Base-by-base conservation (phyloP, 2,329 filamentous ascomycete genomes). In the Alternaria rosae region DNA sequence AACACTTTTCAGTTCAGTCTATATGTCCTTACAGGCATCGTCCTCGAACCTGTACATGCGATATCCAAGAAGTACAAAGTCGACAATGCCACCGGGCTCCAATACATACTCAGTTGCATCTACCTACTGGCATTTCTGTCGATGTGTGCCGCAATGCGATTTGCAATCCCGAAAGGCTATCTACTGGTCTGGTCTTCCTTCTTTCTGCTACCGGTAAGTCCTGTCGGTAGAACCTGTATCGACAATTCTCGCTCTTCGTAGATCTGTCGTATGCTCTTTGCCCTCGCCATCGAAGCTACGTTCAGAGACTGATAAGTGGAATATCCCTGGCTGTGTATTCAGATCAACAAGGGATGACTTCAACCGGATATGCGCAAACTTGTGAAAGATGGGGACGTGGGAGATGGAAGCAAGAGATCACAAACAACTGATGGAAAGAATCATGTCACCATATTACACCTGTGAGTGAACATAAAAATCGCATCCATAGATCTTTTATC, bases 401-500 rank as follows among this genome's bases (percentile, higher is more conserved):
- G 30, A 32, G 10, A 35, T 11, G 13, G 13, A 30, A 20, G 41
- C 41, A n/a, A 32, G n/a, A 12, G 21, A 23, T 20, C 17, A 17
- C n/a, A 13, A 12, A 32, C n/a, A 2, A 20, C 45, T 44, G 47
- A 38, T 50, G 10, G 44, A 23, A 32, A 35, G 17, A 20, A 52
- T 26, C 35, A 42, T 43, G 21, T 47, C 35, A 30, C 23, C 28
- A 35, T 21, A 13, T 25, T 25, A 35, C 48, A 57, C 21, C 38
- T 50, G 32, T 44, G 35, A 64, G 56, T 54, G 57, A 61, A 57
- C 42, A 17, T 64, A 45, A 38, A 53, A 51, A 62, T 58, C 44
- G 58, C 53, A 65, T 65, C 53, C 63, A 65, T 60, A 55, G 53
- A 62, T 66, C 54, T 69, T 66, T 67, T 66, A 53, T 58, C 59